Evolutionary conservation across 1,139 yeast species (phyloP), one percentile per base, ranked within the genome.

Genomic region (Lipomyces yarrowii): DNA sequence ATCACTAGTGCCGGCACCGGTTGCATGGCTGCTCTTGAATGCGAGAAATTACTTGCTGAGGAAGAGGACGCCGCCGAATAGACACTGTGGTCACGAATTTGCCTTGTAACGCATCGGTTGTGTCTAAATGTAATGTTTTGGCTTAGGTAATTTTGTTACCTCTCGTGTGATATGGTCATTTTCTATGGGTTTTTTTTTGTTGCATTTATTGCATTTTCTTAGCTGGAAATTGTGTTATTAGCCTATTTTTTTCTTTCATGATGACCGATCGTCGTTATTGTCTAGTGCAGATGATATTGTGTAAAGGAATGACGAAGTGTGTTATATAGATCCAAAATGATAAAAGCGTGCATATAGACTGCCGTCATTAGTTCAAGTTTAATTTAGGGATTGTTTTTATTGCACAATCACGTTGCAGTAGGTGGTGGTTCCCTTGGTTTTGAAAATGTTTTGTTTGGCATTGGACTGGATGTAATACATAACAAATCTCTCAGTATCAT

Each of bases 1-100:
- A 91, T 94, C 77, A 94, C 99, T 61, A 92, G 98, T 77, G 99
- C 99, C 42, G 99, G 99, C 77, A 86, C 97, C 71, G 99, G 99
- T 71, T 94, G 99, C 84, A 94, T 93, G 98, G 99, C 99, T 74
- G 99, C 96, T 70, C 85, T 94, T 71, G 99, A 94, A 76, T 91
- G 96, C 75, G 98, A 92, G 82, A 88, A 86, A 79, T 90, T 84
- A 78, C 79, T 93, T 72, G 82, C 93, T 64, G 94, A 90, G 76
- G 83, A 84, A 74, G 93, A 88, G 73, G 73, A 72, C 37, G 67
- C 63, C 30, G 68, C 54, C 11, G 55, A 23, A 42, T 42, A 42
- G 48, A 42, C 48, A 21, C 8, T 10, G 18, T n/a, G 7, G 18
- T n/a, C 48, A 7, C 23, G n/a, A 42, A n/a, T n/a, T 42, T 42